Percentiles rank a stretch among this genome's conserved stretches.
Conservation (phyloP, 2,329 filamentous ascomycete species). For the Phialophora expanda region DNA sequence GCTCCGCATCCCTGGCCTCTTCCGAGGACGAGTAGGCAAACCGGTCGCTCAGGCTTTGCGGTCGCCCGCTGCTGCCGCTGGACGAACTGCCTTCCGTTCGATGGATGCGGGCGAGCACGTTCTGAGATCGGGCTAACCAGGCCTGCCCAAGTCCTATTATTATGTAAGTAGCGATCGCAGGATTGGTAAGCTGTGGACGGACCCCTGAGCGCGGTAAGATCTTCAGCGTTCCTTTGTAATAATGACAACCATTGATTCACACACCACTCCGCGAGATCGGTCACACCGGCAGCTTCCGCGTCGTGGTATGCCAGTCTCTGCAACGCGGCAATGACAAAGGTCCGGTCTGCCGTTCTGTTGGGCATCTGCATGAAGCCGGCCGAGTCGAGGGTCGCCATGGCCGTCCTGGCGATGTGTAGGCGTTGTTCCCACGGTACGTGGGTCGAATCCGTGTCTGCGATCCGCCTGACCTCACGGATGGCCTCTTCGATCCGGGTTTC, state of each 20-base stretch:
- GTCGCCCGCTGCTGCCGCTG: constrained; percentile 44
- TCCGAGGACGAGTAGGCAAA: constrained; percentile 35
- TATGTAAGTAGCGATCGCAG: constrained; percentile 10
- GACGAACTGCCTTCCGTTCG: constrained; percentile 48
- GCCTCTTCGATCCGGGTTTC: constrained; percentile 24
- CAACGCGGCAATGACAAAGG: constrained; percentile 39
- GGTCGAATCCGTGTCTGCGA: constrained; percentile 16
- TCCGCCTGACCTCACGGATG: constrained; percentile 27
- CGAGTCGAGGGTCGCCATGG: constrained; percentile 26
- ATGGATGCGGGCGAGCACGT: constrained; percentile 56
- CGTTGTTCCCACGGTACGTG: constrained; percentile 26
- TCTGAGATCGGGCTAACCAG: constrained; percentile 60
- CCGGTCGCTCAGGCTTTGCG: constrained; percentile 26
- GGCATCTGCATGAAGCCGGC: constrained; percentile 25
- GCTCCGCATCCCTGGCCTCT: constrained; percentile 42
- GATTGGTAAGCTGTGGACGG: constrained; percentile 35
- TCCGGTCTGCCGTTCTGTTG: constrained; percentile 23
- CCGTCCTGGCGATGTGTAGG: constrained; percentile 24
- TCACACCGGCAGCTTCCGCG: constrained; percentile 52
- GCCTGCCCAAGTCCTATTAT: constrained; percentile 54
- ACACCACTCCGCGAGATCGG: constrained; percentile 58
- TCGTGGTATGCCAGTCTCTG: constrained; percentile 59
- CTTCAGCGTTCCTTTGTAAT: constrained; percentile 52
- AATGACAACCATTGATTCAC: constrained; percentile 55
- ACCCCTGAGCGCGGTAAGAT: constrained; percentile 53